These are phyloP conservation scores for Protomyces arabidopsidicola DNA, from an alignment of 1,139 yeast genomes.

Conservation along the genomic window DNA sequence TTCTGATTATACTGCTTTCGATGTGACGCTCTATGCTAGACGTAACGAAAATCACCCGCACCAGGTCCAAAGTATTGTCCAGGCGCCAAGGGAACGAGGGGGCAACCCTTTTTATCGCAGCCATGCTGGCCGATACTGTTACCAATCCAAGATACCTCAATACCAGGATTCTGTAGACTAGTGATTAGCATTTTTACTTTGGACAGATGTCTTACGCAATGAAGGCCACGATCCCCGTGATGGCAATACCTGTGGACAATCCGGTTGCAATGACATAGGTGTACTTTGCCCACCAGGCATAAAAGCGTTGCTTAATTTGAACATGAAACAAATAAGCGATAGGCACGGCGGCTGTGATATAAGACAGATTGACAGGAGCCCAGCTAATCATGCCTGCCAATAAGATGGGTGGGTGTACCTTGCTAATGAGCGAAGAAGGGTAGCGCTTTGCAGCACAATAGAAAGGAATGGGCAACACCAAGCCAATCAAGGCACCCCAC, in stretches of 20 bases:
- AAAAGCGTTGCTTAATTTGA: conserved; percentile 49
- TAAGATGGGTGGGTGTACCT: conserved; percentile 50
- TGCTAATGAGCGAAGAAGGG: conserved; percentile 34
- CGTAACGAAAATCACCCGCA: conserved; percentile 7
- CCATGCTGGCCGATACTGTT: conserved; percentile 4
- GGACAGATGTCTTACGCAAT: conserved; percentile 36
- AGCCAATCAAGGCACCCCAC: conserved; percentile 54
- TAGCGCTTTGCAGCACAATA: conserved; percentile 35
- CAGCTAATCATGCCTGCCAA: conserved; percentile 50
- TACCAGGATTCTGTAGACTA: neutral
- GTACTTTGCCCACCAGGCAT: conserved; percentile 54
- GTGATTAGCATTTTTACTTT: neutral
- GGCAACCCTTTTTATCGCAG: conserved; percentile 21
- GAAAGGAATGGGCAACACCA: conserved; percentile 46
- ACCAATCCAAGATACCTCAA: neutral
- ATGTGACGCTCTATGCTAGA: neutral
- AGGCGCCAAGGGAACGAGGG: neutral
- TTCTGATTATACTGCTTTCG: neutral
- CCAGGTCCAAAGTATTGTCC: conserved; percentile 22
- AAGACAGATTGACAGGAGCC: conserved; percentile 55
- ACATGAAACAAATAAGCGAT: conserved; percentile 52
- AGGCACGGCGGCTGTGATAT: conserved; percentile 47
- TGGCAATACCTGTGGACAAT: conserved; percentile 53
- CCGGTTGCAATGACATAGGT: conserved; percentile 46
- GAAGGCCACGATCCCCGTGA: conserved; percentile 43